Percentiles rank a stretch among this genome's conserved stretches.
Evolutionary conservation across 148 eudicot genomes (phyloP).

Genomic region (Cornus kousa): DNA sequence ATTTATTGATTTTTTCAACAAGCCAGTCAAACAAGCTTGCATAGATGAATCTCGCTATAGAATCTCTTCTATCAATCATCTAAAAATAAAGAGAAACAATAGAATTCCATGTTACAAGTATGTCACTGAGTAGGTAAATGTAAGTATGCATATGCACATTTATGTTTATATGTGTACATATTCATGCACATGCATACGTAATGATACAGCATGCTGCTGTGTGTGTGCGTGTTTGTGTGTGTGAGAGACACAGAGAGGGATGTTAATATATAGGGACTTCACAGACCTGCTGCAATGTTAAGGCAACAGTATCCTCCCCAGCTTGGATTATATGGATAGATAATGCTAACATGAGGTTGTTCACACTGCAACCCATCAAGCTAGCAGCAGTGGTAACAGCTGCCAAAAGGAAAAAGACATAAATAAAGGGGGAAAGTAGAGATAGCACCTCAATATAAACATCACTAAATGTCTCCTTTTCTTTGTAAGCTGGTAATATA

Average conservation of each 20-base stretch:
- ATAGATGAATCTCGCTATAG: conserved; percentile 82
- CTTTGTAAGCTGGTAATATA: background rate
- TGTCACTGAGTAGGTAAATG: background rate
- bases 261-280: background rate
- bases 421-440: background rate
- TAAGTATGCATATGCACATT: background rate
- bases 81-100: conserved; percentile 22
- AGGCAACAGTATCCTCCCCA: conserved; percentile 74
- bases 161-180: too few relatives aligned
- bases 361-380: conserved; percentile 73
- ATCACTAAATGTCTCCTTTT: background rate
- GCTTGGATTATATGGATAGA: conserved; percentile 68
- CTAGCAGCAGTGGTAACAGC: conserved; percentile 67
- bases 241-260: background rate
- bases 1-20: conserved; percentile 67
- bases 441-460: background rate
- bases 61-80: conserved; percentile 89
- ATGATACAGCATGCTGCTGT: background rate
- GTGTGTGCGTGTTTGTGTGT: background rate
- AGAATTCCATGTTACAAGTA: conserved; percentile 4
- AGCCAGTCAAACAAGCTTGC: conserved; percentile 93
- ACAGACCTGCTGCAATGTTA: conserved; percentile 80
- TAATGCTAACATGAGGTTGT: conserved; percentile 63
- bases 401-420: conserved; percentile 31
- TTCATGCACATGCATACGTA: background rate